Percentiles rank a stretch among this genome's conserved stretches.
Conservation (phyloP, 2,329 filamentous ascomycete genomes). For the Chaetomiaceae sp. region DNA sequence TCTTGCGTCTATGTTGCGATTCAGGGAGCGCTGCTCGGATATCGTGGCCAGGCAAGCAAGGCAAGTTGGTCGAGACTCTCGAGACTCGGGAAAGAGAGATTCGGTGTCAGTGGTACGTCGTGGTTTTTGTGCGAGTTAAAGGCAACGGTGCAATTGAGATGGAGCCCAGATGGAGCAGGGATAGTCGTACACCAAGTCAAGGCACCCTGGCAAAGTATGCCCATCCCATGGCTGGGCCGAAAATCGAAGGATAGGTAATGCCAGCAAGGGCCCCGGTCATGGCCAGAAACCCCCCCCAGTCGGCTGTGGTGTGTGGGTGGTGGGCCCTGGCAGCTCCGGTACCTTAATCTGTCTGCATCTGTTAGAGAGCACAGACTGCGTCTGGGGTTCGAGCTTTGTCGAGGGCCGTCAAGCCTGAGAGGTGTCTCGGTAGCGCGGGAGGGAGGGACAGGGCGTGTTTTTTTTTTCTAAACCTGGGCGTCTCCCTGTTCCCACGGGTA, state of each 20-base stretch:
- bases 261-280: conserved; percentile 24
- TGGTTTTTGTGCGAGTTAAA: conserved; percentile 50
- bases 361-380: conserved; percentile 25
- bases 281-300: not conserved
- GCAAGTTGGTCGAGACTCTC: conserved; percentile 13
- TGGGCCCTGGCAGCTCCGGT: too few species aligned
- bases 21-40: conserved; percentile 9
- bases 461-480: not conserved
- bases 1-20: conserved; percentile 9
- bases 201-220: conserved; percentile 27
- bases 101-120: conserved; percentile 39
- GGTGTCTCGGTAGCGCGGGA: conserved; percentile 1
- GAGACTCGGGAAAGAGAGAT: conserved; percentile 29
- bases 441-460: not conserved
- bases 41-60: conserved; percentile 12
- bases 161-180: conserved; percentile 38
- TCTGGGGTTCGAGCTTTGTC: conserved; percentile 9
- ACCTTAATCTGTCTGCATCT: too few species aligned
- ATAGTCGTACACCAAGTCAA: conserved; percentile 28
- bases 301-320: not conserved
- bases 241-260: conserved; percentile 31
- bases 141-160: conserved; percentile 42
- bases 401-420: not conserved
- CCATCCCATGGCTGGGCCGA: conserved; percentile 25
- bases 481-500: conserved; percentile 18